Evolutionary conservation across 257 asterid genomes (phyloP), one percentile per base, ranked within the genome.

Genomic region (Penstemon davidsonii): DNA sequence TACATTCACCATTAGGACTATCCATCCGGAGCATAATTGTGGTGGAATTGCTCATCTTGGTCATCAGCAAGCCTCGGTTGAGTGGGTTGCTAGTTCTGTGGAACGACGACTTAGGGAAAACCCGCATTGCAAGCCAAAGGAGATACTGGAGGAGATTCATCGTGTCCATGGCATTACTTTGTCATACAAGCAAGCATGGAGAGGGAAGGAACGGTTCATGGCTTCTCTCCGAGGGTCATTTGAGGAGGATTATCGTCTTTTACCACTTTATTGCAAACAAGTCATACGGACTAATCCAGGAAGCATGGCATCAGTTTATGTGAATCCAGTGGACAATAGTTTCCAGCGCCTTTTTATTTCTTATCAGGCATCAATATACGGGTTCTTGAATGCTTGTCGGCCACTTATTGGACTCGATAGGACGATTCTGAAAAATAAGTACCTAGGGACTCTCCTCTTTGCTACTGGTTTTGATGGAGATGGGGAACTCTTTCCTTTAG

Each of bases 131-230:
- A 83, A 86, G 76, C 89, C 93, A 3, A 88, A 86, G 68, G 96
- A 87, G 68, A 83, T 86, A 67, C 73, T 90, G 43, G 88, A 90
- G 80, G 91, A 90, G 70, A 89, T 87, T 70, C 94, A 90, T 59
- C 81, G 82, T 5, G 79, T 56, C 50, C 93, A 87, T 73, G 95
- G 92, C 55, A 84, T 86, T 49, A 80, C 93, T 57, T 73, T 88
- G 60, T 86, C 91, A 0, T 90, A 80, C 81, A 90, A 90, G 75
- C 95, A 87, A 82, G 93, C 88, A 4, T 86, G 91, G 93, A 78
- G 94, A 70, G 95, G 88, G 64, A 87, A 84, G 83, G 88, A 86
- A 66, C 70, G 93, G 67, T 68, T 85, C 67, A 83, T 86, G 85
- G 85, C 87, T 53, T 60, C 87, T 57, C 76, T 85, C 58, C 87